Percentiles rank a stretch among this genome's conserved stretches.
These are phyloP conservation scores for Aspergillus egyptiacus DNA, from an alignment of 495 filamentous ascomycete species.

Conservation along the genomic window DNA sequence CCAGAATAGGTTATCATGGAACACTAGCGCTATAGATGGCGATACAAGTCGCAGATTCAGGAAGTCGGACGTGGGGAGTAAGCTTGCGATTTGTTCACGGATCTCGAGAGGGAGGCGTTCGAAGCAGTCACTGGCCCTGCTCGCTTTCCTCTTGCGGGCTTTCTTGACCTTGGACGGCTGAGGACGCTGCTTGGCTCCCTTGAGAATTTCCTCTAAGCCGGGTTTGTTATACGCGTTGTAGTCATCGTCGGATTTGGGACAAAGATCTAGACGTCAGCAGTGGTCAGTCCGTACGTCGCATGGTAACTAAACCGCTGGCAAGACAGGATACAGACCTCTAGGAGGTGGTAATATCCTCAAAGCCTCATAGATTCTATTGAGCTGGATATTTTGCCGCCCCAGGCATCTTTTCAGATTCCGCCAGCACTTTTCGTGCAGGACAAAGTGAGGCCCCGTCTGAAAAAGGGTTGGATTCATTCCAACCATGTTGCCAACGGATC, in stretches of 20 bases:
- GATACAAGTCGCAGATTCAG: conserved; percentile 1
- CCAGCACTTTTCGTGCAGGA: neutral
- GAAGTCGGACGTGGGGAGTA: neutral
- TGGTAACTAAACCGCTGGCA: too few species aligned
- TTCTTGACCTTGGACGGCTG: neutral
- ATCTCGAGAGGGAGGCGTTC: neutral
- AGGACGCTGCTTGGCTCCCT: neutral
- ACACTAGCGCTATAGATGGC: neutral
- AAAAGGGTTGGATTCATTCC: neutral
- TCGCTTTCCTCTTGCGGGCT: neutral
- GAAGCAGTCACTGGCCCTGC: neutral
- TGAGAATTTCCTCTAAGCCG: neutral
- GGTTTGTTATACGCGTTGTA: neutral
- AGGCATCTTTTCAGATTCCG: neutral
- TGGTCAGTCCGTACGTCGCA: neutral
- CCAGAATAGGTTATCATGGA: conserved; percentile 3
- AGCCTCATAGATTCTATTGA: neutral
- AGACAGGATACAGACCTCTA: neutral
- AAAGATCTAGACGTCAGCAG: neutral
- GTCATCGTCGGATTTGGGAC: neutral
- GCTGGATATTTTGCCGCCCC: neutral
- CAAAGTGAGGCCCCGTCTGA: neutral
- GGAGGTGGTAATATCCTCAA: neutral
- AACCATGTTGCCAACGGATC: neutral
- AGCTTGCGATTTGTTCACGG: neutral